Evolutionary conservation across 1,284 basidiomycete genomes (phyloP).

Genomic region (Pterulicium gracile): DNA sequence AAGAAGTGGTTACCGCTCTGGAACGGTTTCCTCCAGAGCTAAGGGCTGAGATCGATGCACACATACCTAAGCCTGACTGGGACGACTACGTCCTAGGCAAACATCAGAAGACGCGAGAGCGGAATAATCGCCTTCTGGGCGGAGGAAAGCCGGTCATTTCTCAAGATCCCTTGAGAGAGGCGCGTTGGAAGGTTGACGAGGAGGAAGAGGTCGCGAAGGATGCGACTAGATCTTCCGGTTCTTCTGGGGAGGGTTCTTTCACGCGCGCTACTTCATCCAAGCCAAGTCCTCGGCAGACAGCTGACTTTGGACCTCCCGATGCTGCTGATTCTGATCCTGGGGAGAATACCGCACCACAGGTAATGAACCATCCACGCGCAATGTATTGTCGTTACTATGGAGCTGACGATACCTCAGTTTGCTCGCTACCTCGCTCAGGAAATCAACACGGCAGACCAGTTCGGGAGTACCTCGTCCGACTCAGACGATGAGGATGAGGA

Average conservation of each 20-base stretch:
- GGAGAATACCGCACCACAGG: slow-evolving; percentile 37
- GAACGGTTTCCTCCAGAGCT: slow-evolving; percentile 81
- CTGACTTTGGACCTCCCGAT: slow-evolving; percentile 57
- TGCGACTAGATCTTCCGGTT: slow-evolving; percentile 15
- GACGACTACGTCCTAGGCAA: slow-evolving; percentile 77
- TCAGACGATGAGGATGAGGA: slow-evolving; percentile 62
- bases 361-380: slow-evolving; percentile 18
- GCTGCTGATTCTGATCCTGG: slow-evolving; percentile 29
- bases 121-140: slow-evolving; percentile 72
- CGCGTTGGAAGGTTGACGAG: slow-evolving; percentile 59
- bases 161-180: slow-evolving; percentile 15
- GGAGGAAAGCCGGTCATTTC: slow-evolving; percentile 67
- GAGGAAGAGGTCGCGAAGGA: slow-evolving; percentile 39
- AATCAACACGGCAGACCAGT: slow-evolving; percentile 49
- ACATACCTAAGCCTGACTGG: slow-evolving; percentile 77
- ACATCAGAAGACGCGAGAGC: slow-evolving; percentile 77
- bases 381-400: slow-evolving; percentile 1
- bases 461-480: slow-evolving; percentile 33
- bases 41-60: slow-evolving; percentile 47
- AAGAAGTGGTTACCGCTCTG: slow-evolving; percentile 79
- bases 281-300: slow-evolving; percentile 38
- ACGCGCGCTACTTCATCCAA: slow-evolving; percentile 32
- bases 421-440: slow-evolving; percentile 66
- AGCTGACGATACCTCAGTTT: slow-evolving; percentile 35
- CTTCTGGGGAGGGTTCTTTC: slow-evolving; percentile 40